phyloP scores from a whole-genome alignment of 208 protist species.

The Trypanosomatidae sp. region DNA sequence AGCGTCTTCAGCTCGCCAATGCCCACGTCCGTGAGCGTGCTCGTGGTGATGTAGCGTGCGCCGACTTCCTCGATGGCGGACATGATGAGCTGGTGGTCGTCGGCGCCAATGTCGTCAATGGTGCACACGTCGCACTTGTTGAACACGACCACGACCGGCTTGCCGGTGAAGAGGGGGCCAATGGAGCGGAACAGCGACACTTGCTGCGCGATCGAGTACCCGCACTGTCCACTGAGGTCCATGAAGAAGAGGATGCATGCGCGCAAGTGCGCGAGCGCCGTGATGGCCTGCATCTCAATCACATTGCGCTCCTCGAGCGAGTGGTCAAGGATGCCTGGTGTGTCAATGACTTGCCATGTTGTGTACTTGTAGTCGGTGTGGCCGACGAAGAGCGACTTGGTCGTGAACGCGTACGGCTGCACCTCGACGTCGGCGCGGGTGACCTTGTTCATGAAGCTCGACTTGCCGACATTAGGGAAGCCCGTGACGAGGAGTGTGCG shows the following conservation, averaged over 20 bases:
- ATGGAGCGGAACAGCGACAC: constrained; percentile 97
- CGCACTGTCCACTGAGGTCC: constrained; percentile 98
- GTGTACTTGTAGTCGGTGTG: constrained; percentile 99
- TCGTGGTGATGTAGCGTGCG: constrained; percentile 89
- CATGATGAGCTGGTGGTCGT: constrained; percentile 84
- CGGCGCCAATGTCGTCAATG: constrained; percentile 77
- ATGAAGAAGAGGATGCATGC: constrained; percentile 98
- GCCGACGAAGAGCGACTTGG: constrained; percentile 99
- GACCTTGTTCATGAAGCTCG: constrained; percentile 99
- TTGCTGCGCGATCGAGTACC: constrained; percentile 97
- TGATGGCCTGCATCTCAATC: constrained; percentile 99
- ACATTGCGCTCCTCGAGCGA: constrained; percentile 99
- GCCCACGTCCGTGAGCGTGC: constrained; percentile 93
- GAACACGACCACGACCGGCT: constrained; percentile 98
- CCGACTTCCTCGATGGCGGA: constrained; percentile 63
- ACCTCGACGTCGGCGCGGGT: constrained; percentile 99
- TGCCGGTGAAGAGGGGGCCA: constrained; percentile 98
- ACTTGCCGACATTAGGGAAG: constrained; percentile 99
- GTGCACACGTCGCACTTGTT: constrained; percentile 98
- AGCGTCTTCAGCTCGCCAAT: constrained; percentile 84
- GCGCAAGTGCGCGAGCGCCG: constrained; percentile 96
- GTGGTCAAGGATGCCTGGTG: constrained; percentile 99
- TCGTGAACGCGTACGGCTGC: constrained; percentile 99
- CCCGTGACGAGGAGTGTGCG: constrained; percentile 97
- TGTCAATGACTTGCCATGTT: constrained; percentile 99